Base-by-base conservation (phyloP, 75 land plant species). In the Pinus tabuliformis region DNA sequence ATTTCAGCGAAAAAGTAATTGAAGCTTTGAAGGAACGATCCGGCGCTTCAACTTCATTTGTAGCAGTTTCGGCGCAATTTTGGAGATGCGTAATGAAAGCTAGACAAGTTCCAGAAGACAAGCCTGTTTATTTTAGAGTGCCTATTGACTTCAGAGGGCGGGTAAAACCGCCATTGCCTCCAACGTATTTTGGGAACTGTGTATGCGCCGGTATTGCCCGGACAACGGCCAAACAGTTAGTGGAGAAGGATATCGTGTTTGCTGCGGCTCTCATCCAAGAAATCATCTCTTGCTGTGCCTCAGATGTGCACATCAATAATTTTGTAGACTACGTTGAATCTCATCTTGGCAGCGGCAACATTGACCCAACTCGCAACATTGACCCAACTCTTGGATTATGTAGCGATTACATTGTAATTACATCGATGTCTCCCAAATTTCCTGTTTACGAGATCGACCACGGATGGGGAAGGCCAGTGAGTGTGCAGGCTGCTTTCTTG, bases 111-210 rank as follows among this genome's bases (percentile, higher is more conserved):
- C 75, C 62, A 18, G 58, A 56, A 14, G 20, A 70, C 13, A 54
- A 30, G 4, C 11, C 33, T 26, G 70, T 61, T 9, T 24, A 18
- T 20, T 70, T 78, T 62, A 59, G 74, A 7, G 64, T 17, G 1
- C 70, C 77, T 1, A 73, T 58, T 6, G 91, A 89, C 61, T 56
- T 22, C 15, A 65, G 91, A 26, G 59, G 56, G 20, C 75, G 74
- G 17, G 22, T 79, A 37, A 52, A 61, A 17, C 80, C 80, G 20
- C 77, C 79, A 2, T 42, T 89, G 18, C 81, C 87, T 39, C 57
- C 56, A 24, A 72, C 57, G 8, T 89, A 89, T 52, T 89, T 89
- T 58, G 91, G 91, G 1, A 89, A 89, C 79, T 82, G 83, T 75
- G 30, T 83, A 14, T 74, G 56, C 15, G 63, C 80, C 45, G 16